Conservation (phyloP, 1,139 yeast species). For the Blastobotrys apis region DNA sequence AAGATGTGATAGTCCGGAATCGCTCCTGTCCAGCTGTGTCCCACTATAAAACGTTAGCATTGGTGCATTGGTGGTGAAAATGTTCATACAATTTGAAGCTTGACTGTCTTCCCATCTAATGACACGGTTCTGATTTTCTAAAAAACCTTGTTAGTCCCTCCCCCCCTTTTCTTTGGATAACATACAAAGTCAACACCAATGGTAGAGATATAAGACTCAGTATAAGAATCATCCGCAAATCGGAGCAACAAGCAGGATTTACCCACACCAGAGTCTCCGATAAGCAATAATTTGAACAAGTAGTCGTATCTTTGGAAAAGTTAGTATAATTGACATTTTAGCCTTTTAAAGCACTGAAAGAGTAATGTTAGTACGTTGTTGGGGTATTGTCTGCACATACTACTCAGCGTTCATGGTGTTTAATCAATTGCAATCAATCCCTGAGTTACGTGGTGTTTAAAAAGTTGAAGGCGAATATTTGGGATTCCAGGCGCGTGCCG, state of each 20-base stretch:
- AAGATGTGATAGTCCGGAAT: slow-evolving; percentile 95
- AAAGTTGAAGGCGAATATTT: too few relatives aligned
- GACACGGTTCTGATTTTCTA: slow-evolving; percentile 90
- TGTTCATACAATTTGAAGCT: slow-evolving; percentile 64
- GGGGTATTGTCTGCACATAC: slow-evolving; percentile 15
- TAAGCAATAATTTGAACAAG: slow-evolving; percentile 85
- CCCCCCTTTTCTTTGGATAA: slow-evolving; percentile 2
- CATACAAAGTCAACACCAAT: slow-evolving; percentile 86
- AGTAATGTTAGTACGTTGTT: neutral
- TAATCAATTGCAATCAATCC: too few relatives aligned
- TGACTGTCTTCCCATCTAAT: slow-evolving; percentile 93
- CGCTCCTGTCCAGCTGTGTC: slow-evolving; percentile 99
- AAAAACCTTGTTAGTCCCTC: neutral
- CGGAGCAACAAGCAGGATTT: slow-evolving; percentile 91
- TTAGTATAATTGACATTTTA: neutral
- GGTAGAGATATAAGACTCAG: slow-evolving; percentile 94
- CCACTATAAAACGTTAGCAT: slow-evolving; percentile 46
- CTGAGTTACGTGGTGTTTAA: neutral
- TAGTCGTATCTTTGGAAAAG: slow-evolving; percentile 66
- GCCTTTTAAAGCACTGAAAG: neutral
- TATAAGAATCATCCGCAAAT: slow-evolving; percentile 96
- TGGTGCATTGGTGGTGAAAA: neutral
- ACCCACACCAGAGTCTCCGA: slow-evolving; percentile 98
- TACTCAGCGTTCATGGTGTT: slow-evolving; percentile 22
- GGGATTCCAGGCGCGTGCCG: too few relatives aligned